Evolutionary conservation across 148 eudicot genomes (phyloP).

Genomic region (Pharnaceum exiguum): DNA sequence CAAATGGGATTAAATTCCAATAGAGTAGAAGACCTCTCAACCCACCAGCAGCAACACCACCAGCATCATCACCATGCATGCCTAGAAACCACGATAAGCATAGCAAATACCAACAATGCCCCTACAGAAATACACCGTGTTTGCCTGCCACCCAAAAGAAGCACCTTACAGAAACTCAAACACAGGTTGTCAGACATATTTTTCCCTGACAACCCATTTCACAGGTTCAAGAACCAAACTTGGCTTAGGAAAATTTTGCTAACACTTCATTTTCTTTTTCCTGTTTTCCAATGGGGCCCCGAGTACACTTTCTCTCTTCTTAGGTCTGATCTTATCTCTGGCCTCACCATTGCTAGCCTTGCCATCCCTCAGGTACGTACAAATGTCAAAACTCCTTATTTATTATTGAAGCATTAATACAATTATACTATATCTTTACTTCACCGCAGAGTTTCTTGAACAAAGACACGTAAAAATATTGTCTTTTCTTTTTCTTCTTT

Average conservation of each 20-base stretch:
- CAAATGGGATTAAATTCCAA: slow-evolving; percentile 61
- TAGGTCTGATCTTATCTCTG: slow-evolving; percentile 68
- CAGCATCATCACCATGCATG: background rate
- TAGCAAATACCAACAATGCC: background rate
- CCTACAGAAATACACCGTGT: slow-evolving; percentile 51
- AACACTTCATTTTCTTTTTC: slow-evolving; percentile 70
- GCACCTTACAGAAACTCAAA: slow-evolving; percentile 50
- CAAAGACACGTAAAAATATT: too few species aligned
- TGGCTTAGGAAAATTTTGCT: slow-evolving; percentile 43
- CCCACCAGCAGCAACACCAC: background rate
- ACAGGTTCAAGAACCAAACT: slow-evolving; percentile 69
- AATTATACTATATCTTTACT: too few species aligned
- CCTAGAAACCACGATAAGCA: too few species aligned
- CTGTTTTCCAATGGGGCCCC: slow-evolving; percentile 79
- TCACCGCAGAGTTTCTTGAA: too few species aligned
- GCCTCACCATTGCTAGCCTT: slow-evolving; percentile 94
- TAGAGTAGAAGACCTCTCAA: slow-evolving; percentile 63
- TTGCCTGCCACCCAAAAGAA: slow-evolving; percentile 61
- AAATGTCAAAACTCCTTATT: too few species aligned
- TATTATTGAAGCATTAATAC: too few species aligned
- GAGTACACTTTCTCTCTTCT: slow-evolving; percentile 47
- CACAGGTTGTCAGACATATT: slow-evolving; percentile 62
- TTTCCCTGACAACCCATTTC: slow-evolving; percentile 87
- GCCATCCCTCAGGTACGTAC: slow-evolving; percentile 97
- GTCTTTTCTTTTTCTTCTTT: too few species aligned